phyloP scores from a whole-genome alignment of 1,284 basidiomycete species.

The Heterobasidion annosum region DNA sequence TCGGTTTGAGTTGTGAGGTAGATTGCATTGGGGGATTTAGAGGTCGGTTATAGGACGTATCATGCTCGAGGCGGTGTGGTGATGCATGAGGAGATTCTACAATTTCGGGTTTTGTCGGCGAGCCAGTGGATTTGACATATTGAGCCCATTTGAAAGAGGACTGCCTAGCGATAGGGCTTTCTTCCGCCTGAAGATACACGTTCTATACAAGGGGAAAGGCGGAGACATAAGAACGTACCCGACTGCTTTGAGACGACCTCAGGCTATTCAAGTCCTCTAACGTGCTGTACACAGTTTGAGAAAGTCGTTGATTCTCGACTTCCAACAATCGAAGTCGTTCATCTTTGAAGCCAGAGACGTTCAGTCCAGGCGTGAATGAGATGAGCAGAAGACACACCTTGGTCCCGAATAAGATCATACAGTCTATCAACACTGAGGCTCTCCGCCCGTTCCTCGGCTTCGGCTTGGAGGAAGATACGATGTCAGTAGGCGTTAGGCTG shows the following conservation, averaged over 20 bases:
- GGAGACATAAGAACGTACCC: constrained; percentile 4
- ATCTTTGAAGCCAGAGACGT: constrained; percentile 30
- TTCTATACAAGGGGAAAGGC: constrained; percentile 5
- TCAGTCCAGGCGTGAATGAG: constrained; percentile 1
- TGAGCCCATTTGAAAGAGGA: constrained; percentile 80
- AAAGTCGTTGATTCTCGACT: constrained; percentile 66
- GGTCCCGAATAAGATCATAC: constrained; percentile 63
- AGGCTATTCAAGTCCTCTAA: constrained; percentile 55
- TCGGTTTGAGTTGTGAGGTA: constrained; percentile 16
- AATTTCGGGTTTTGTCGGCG: constrained; percentile 63
- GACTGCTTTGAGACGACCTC: constrained; percentile 25
- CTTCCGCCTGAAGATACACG: constrained; percentile 26
- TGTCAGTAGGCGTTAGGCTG: neutral
- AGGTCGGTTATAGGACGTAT: constrained; percentile 32
- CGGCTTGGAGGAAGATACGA: constrained; percentile 34
- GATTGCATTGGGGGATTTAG: constrained; percentile 11
- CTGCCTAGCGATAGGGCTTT: constrained; percentile 51
- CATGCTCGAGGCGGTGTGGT: constrained; percentile 66
- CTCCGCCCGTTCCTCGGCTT: constrained; percentile 54
- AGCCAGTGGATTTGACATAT: constrained; percentile 60
- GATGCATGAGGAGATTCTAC: constrained; percentile 69
- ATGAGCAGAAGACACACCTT: constrained; percentile 41
- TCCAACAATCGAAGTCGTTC: constrained; percentile 64
- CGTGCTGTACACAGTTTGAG: constrained; percentile 48
- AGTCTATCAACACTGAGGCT: constrained; percentile 58